Evolutionary conservation across 2,329 filamentous ascomycete genomes (phyloP), one percentile per base, ranked within the genome.

Genomic region (Monilinia laxa): DNA sequence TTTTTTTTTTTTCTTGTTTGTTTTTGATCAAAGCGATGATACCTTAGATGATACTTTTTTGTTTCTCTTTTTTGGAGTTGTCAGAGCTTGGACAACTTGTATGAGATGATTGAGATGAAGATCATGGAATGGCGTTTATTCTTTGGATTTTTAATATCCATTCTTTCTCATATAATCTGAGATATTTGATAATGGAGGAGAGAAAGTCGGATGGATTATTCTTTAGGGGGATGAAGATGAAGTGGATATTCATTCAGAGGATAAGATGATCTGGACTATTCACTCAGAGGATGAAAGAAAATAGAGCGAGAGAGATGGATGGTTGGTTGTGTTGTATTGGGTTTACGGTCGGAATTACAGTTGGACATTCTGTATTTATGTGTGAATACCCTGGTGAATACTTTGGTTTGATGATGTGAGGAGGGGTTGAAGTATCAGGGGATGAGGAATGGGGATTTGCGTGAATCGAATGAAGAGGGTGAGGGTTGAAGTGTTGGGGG

Each of bases 31-130:
- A 35, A 60, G 57, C 57, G 57, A 42, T 42, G 40, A 42, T 42
- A 42, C 40, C 40, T 42, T 42, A 10, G 40, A 42, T 42, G 40
- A 42, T 42, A 16, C 12, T 16, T 42, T 42, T 42, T 42, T 42
- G 12, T 47, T 59, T 47, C 11, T 45, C 42, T 47, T 31, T 47
- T 31, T 59, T 11, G 4, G 40, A 47, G 38, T 23, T 31, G 42
- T 4, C 31, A 35, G 7, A 31, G 56, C 25, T 59, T 31, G 40
- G 40, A 25, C 25, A 59, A 59, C 56, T 47, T 40, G 16, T 40
- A 31, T 47, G 56, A 47, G 40, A 58, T 58, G 56, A 58, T 28
- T 58, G 56, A 58, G 56, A 58, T 31, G 56, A 47, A 58, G 18
- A 31, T 58, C 56, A 58, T 28, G 56, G 56, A 45, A 47, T 58